These are phyloP conservation scores for Linderina pennispora DNA, from an alignment of 192 early-diverging fungal genomes.

Conservation along the genomic window DNA sequence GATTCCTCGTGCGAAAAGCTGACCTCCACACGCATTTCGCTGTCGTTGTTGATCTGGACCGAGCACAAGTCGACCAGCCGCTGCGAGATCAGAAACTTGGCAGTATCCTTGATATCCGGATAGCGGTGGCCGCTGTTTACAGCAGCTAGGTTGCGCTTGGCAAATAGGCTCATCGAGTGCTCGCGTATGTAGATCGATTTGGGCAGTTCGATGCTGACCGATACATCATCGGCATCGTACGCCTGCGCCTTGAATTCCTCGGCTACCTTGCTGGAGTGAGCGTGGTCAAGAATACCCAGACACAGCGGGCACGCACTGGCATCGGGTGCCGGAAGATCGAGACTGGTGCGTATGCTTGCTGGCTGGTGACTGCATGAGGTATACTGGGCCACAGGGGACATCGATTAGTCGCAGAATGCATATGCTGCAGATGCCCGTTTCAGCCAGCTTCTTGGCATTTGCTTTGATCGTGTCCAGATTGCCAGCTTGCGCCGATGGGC, in stretches of 20 bases:
- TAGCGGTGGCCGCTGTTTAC: neutral
- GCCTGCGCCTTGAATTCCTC: slow-evolving; percentile 5
- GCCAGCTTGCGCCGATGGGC: no score
- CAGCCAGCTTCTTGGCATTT: neutral
- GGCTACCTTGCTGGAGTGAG: slow-evolving; percentile 1
- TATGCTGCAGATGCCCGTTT: slow-evolving; percentile 6
- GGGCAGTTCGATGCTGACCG: slow-evolving; percentile 27
- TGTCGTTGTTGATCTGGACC: slow-evolving; percentile 1
- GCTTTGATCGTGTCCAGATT: no score
- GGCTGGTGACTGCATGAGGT: no score
- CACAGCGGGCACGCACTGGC: slow-evolving; percentile 19
- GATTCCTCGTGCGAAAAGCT: slow-evolving; percentile 17
- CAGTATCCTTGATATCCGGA: slow-evolving; percentile 28
- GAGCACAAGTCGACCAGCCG: neutral
- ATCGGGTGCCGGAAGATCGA: neutral
- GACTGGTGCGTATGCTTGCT: no score
- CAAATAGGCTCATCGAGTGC: slow-evolving; percentile 14
- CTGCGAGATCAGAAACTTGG: slow-evolving; percentile 16
- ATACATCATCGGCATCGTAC: slow-evolving; percentile 11
- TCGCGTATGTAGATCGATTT: slow-evolving; percentile 34
- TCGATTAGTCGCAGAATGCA: slow-evolving; percentile 23
- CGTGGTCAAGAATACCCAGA: slow-evolving; percentile 12
- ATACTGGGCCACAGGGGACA: slow-evolving; percentile 12
- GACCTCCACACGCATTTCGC: slow-evolving; percentile 30
- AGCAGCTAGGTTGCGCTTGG: neutral